phyloP scores from a whole-genome alignment of 2,329 filamentous ascomycete species.

The Ramularia endophylla region DNA sequence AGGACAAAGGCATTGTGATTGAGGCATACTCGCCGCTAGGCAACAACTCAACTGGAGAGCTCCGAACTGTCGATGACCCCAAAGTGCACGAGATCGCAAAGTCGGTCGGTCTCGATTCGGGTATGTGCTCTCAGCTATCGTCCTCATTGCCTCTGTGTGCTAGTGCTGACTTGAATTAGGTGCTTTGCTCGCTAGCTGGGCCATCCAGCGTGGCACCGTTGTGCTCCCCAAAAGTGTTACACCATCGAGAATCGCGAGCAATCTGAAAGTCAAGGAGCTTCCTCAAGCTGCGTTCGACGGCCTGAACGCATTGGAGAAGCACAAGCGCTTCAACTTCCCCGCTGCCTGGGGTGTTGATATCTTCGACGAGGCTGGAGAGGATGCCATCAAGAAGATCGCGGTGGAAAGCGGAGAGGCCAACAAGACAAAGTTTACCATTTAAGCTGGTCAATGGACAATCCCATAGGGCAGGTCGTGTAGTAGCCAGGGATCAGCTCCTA shows the following conservation, averaged over 20 bases:
- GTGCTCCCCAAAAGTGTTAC: slow-evolving; percentile 21
- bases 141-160: no score
- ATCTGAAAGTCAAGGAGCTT: slow-evolving; percentile 27
- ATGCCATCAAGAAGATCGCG: slow-evolving; percentile 32
- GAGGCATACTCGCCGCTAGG: slow-evolving; percentile 20
- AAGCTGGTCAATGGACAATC: no score
- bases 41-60: slow-evolving; percentile 33
- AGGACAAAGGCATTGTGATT: slow-evolving; percentile 18
- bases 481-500: no score
- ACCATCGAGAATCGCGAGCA: slow-evolving; percentile 19
- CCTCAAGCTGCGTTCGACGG: slow-evolving; percentile 32
- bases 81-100: slow-evolving; percentile 17
- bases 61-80: slow-evolving; percentile 15
- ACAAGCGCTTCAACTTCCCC: slow-evolving; percentile 42
- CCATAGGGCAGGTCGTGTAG: no score
- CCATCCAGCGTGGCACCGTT: slow-evolving; percentile 15
- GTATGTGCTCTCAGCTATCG: no score
- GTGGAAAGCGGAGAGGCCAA: slow-evolving; percentile 33
- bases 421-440: slow-evolving; percentile 31
- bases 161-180: no score
- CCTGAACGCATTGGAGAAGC: slow-evolving; percentile 37
- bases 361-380: slow-evolving; percentile 39
- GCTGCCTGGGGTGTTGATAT: slow-evolving; percentile 41
- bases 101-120: slow-evolving; percentile 10
- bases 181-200: slow-evolving; percentile 14